Evolutionary conservation across 495 filamentous ascomycete genomes (phyloP), one percentile per base, ranked within the genome.

Genomic region (Podospora pseudoanserina): DNA sequence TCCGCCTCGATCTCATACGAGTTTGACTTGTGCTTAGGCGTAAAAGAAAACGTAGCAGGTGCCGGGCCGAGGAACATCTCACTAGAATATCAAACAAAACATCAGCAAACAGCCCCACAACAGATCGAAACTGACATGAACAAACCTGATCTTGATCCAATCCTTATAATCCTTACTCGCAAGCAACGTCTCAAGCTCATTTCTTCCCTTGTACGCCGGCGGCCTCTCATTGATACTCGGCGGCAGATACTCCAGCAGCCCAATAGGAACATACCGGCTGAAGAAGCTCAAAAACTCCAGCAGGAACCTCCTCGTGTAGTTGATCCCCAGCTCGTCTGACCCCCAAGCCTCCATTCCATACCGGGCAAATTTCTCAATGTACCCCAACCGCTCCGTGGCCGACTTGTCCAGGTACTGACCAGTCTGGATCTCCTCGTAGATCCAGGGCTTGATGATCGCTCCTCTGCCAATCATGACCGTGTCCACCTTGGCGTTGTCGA

Each of bases 21-120:
- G 75, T 97, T 96, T 15, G 91, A 94, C 80, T 97, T 97, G 79
- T 99, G 95, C 82, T 99, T 99, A n/a, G 95, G 95, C 79, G 92
- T 89, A 80, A 98, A 99, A 67, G 90, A 88, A 85, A 98, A 99
- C 75, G 91, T 88, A 61, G 89, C 86, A 66, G 96, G 92, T 30
- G 92, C 90, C 44, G 93, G 92, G 19, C 95, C 95, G 16, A 99
- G 86, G 82, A 96, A 98, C 93, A 99, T 98, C 73, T 99, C 95
- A 74, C 93, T 96, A 64, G 27, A 49, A n/a, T 23, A 23, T 7
- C 30, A 32, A 32, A 18, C 59, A 61, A 23, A 23, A 23, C 1
- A 7, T 32, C 59, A 61, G 59, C 32, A 30, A 28, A 44, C 28
- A 57, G 59, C 57, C 28, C 63, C 56, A 70, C 53, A 34, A 65